Percentiles rank a stretch among this genome's conserved stretches.
Evolutionary conservation across 2,329 filamentous ascomycete genomes (phyloP).

Genomic region (Triangularia verruculosa): DNA sequence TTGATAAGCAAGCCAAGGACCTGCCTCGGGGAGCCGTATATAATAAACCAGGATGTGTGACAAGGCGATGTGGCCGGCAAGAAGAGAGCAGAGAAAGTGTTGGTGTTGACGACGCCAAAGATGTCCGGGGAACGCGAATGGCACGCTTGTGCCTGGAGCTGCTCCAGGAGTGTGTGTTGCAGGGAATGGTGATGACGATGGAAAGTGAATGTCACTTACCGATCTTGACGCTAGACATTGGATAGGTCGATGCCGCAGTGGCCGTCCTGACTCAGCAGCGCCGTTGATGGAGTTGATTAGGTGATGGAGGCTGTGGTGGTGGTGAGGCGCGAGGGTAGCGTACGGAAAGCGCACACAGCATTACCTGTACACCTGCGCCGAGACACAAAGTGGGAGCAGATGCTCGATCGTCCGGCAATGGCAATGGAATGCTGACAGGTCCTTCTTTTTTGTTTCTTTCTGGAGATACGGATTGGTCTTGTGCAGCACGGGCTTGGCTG

Average conservation of each 20-base stretch:
- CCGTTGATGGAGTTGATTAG: background rate
- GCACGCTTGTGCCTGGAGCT: background rate
- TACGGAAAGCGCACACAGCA: background rate
- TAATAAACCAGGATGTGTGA: slow-evolving; percentile 6
- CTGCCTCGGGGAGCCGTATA: slow-evolving; percentile 6
- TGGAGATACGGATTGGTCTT: background rate
- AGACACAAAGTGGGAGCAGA: background rate
- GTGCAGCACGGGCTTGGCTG: background rate
- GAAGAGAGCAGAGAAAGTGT: background rate
- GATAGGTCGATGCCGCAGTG: slow-evolving; percentile 2
- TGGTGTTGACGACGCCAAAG: background rate
- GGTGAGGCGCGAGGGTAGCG: background rate
- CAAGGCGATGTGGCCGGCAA: background rate
- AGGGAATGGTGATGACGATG: background rate
- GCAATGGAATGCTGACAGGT: background rate
- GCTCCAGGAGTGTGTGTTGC: background rate
- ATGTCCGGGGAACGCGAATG: background rate
- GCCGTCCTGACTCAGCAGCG: slow-evolving; percentile 10
- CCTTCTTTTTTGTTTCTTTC: background rate
- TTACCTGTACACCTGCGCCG: background rate
- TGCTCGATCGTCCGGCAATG: background rate
- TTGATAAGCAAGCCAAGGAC: slow-evolving; percentile 12
- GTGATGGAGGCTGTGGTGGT: background rate
- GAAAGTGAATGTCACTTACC: background rate
- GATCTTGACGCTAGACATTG: slow-evolving; percentile 8